A percentile compares a stretch with the other conserved stretches of the same genome.
Evolutionary conservation across 345 rosid species (phyloP).

Genomic region (Clarkia xantiana): DNA sequence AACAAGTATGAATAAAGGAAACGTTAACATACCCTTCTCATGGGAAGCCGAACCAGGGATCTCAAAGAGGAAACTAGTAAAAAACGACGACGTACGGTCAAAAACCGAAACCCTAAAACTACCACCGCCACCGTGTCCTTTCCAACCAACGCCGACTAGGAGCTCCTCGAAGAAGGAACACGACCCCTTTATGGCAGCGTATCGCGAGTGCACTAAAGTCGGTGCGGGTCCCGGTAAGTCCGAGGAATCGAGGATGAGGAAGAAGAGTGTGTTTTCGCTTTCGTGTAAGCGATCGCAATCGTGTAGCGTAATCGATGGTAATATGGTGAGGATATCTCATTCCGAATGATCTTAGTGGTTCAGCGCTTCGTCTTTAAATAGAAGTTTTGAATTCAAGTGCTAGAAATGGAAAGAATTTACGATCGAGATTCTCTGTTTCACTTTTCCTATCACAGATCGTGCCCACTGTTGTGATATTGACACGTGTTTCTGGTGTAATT

Average conservation of each 20-base stretch:
- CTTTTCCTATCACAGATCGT: too few relatives aligned
- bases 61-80: constrained; percentile 12
- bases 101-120: too few relatives aligned
- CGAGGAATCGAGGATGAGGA: constrained; percentile 9
- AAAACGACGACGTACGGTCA: too few relatives aligned
- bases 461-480: too few relatives aligned
- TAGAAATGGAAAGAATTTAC: too few relatives aligned
- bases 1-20: constrained; percentile 6
- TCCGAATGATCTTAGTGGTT: constrained; percentile 7
- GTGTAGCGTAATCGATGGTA: constrained; percentile 24
- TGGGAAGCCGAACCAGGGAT: constrained; percentile 28
- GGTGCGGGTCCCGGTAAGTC: too few relatives aligned
- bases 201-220: constrained; percentile 25
- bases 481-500: too few relatives aligned
- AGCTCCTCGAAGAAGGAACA: too few relatives aligned
- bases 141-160: constrained; percentile 17
- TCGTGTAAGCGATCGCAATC: constrained; percentile 36
- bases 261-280: constrained; percentile 10
- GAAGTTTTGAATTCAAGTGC: too few relatives aligned
- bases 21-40: constrained; percentile 27
- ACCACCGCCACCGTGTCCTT: constrained; percentile 26
- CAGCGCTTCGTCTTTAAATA: too few relatives aligned
- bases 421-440: too few relatives aligned
- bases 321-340: constrained; percentile 22
- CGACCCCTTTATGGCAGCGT: constrained; percentile 44